These are phyloP conservation scores for Stagonosporopsis cucurbitacearum DNA, from an alignment of 2,329 filamentous ascomycete genomes.

Conservation along the genomic window DNA sequence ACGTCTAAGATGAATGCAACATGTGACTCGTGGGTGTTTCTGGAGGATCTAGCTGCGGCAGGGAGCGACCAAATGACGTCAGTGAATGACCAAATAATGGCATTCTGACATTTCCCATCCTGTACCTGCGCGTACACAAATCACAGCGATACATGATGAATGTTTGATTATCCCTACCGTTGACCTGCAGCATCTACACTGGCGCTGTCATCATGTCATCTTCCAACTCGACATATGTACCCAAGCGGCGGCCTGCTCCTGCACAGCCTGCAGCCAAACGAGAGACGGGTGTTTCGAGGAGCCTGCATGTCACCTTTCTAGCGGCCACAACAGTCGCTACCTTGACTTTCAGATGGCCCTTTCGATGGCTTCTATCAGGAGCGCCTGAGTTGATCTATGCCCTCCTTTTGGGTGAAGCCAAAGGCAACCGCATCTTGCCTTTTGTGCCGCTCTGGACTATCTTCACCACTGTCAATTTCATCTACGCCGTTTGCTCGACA, in stretches of 20 bases:
- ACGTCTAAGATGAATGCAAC: background rate
- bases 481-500: constrained; percentile 57
- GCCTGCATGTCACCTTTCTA: constrained; percentile 12
- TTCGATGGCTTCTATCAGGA: constrained; percentile 52
- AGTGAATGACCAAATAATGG: constrained; percentile 13
- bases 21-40: constrained; percentile 1
- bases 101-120: background rate
- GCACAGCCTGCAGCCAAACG: constrained; percentile 8
- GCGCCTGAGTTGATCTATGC: constrained; percentile 48
- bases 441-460: constrained; percentile 56
- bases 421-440: constrained; percentile 52
- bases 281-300: constrained; percentile 5
- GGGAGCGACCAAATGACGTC: constrained; percentile 10
- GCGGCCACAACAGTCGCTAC: constrained; percentile 2
- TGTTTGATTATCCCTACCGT: background rate
- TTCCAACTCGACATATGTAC: constrained; percentile 1
- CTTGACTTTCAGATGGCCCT: constrained; percentile 22
- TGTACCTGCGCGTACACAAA: constrained; percentile 13
- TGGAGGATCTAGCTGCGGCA: constrained; percentile 1
- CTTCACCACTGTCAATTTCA: constrained; percentile 55
- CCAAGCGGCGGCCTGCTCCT: constrained; percentile 4
- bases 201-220: constrained; percentile 7
- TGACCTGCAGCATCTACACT: background rate
- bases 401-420: constrained; percentile 46
- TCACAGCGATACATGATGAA: constrained; percentile 8